A percentile compares a stretch with the other conserved stretches of the same genome.
Evolutionary conservation across 1,284 basidiomycete species (phyloP).

Genomic region (Ceratobasidium sp.): DNA sequence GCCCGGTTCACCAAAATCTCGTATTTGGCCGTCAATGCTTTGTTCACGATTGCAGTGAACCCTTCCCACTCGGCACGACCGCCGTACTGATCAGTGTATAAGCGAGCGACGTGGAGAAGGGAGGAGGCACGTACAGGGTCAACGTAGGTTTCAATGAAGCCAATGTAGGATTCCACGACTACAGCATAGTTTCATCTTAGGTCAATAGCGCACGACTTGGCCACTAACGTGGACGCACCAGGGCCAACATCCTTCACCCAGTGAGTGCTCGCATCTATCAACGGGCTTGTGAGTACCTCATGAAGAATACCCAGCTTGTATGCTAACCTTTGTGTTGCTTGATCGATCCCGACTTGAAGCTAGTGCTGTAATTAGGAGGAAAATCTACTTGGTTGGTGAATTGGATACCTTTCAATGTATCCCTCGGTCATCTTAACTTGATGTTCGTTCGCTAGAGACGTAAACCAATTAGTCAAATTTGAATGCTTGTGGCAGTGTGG

Average conservation of each 20-base stretch:
- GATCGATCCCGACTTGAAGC: slow-evolving; percentile 79
- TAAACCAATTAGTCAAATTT: neutral
- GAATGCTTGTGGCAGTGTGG: neutral
- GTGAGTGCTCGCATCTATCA: slow-evolving; percentile 63
- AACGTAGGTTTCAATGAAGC: slow-evolving; percentile 74
- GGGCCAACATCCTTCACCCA: slow-evolving; percentile 89
- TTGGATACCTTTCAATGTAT: slow-evolving; percentile 80
- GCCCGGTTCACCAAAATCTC: slow-evolving; percentile 75
- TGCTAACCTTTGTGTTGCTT: slow-evolving; percentile 65
- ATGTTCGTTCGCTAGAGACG: slow-evolving; percentile 66
- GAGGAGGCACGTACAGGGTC: slow-evolving; percentile 67
- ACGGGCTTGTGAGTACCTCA: neutral
- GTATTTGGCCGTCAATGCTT: slow-evolving; percentile 79
- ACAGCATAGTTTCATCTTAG: neutral
- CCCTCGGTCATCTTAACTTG: slow-evolving; percentile 75
- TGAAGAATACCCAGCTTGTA: neutral
- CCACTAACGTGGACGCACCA: neutral
- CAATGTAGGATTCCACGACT: slow-evolving; percentile 86
- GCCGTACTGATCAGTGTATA: slow-evolving; percentile 41
- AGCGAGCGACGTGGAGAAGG: neutral
- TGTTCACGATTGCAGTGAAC: slow-evolving; percentile 87
- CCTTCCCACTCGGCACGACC: slow-evolving; percentile 82
- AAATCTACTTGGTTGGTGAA: too few species aligned
- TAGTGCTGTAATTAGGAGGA: slow-evolving; percentile 43
- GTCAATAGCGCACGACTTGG: neutral